Base-by-base conservation (phyloP, 2,329 filamentous ascomycete genomes). In the Xenosphaeropsis pyriputrescens region DNA sequence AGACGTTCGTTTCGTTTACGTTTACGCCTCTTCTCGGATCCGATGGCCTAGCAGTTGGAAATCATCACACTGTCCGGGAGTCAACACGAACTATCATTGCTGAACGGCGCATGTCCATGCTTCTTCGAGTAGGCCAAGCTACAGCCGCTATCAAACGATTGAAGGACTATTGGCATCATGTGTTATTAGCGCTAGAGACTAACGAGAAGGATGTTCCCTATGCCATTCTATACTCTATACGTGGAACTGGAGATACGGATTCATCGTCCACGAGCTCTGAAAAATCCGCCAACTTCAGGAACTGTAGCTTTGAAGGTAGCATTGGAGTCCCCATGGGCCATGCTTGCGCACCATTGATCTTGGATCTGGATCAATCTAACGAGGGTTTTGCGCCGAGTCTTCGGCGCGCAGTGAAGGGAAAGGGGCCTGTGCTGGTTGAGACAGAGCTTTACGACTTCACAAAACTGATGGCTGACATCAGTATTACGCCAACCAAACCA, bases 1-100 rank as follows among this genome's bases (percentile, higher is more conserved):
- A 91, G 52, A 78, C 81, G 0, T 89, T 82, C 52, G 89, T 86
- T 53, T 83, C 79, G 8, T 89, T 82, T 82, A 80, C 75, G 2
- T 73, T 89, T 34, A 79, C 88, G 13, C 84, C 84, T 0, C 65
- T 89, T 43, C 74, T 88, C 2, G 83, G 81, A 6, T 65, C 67
- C 16, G 78, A 85, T 35, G 79, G 81, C 2, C 43, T 32, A 11
- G 70, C 70, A 11, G 78, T 88, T 4, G 16, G 16, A 6, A 15
- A 15, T 11, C 9, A 32, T 15, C n/a, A 32, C 12, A 14, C 30
- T n/a, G 30, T 32, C 30, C 7, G 16, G n/a, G 49, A 61, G 31
- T 55, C 57, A 5, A 61, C 59, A 2, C 44, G 47, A 16, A 53
- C 58, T 11, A 55, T 55, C 2, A 55, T 61, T 29, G 50, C 48